A percentile compares a stretch with the other conserved stretches of the same genome.
Evolutionary conservation across 192 early-diverging fungal genomes (phyloP).

Genomic region (Coemansia sp.): DNA sequence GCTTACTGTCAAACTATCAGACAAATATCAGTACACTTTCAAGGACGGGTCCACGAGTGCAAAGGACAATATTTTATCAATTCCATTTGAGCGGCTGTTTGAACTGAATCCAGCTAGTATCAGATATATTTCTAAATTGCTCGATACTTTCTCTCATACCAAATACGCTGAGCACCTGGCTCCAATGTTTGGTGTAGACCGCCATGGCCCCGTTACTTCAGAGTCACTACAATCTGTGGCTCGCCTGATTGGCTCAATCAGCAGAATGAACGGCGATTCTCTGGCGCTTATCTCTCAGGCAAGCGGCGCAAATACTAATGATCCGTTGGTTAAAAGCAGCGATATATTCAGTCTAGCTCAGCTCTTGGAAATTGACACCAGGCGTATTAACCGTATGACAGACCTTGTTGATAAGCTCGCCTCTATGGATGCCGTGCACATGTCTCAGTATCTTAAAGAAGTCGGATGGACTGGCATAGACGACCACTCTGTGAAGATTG

Average conservation of each 20-base stretch:
- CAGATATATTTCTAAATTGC: constrained; percentile 35
- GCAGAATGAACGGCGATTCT: constrained; percentile 16
- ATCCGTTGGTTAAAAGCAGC: constrained; percentile 20
- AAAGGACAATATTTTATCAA: constrained; percentile 19
- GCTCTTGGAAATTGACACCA: constrained; percentile 19
- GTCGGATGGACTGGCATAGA: constrained; percentile 30
- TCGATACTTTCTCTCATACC: constrained; percentile 17
- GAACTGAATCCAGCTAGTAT: constrained; percentile 20
- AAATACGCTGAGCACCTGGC: constrained; percentile 14
- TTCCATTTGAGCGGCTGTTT: constrained; percentile 45
- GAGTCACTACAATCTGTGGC: constrained; percentile 17
- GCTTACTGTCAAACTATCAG: constrained; percentile 16
- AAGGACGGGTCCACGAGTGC: not conserved
- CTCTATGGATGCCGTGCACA: not conserved
- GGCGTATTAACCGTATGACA: constrained; percentile 18
- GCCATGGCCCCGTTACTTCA: constrained; percentile 7
- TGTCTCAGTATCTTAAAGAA: constrained; percentile 20
- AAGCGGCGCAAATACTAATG: constrained; percentile 5
- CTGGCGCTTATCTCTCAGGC: constrained; percentile 12
- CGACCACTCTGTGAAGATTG: not conserved
- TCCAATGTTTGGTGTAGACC: constrained; percentile 36
- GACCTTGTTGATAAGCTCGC: constrained; percentile 22
- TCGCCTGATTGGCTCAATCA: constrained; percentile 13
- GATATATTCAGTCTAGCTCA: constrained; percentile 24
- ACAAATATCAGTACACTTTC: constrained; percentile 18